Base-by-base conservation (phyloP, 2,329 filamentous ascomycete genomes). In the Talaromyces sp. region DNA sequence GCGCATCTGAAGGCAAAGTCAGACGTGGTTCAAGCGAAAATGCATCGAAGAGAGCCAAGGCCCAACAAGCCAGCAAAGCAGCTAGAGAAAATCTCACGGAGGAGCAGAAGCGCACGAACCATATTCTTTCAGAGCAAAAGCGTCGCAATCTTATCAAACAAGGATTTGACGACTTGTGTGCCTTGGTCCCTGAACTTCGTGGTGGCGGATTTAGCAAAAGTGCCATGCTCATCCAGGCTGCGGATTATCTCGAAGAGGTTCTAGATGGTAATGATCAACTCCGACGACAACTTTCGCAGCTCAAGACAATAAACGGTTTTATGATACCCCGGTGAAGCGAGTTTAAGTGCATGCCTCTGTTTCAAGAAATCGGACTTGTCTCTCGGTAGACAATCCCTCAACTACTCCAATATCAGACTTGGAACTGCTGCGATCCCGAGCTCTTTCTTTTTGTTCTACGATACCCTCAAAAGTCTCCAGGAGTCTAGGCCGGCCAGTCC, bases 61-160 rank as follows among this genome's bases (percentile, higher is more conserved):
- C 71, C 48, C 67, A 70, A 37, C 67, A 69, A 55, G 67, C 66
- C 16, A 66, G 66, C 46, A 78, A 77, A 65, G 50, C 71, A 4
- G 61, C 71, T 2, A 73, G 89, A 28, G 84, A 88, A 69, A 88
- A 88, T 66, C 73, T 95, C 3, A 85, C 87, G 0, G 90, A 93
- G 67, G 87, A 89, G 64, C 89, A 95, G 75, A 95, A 93, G 76
- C 83, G 91, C 52, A 88, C 88, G 70, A 96, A 96, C 68, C 91
- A 96, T 71, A 95, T 96, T 67, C 83, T 88, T 59, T 95, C 91
- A 59, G 92, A 96, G 72, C 91, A 96, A 77, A 96, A 95, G 75
- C 84, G 92, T 37, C 83, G 92, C 55, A 91, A 91, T 28, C 80
- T 92, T 54, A 93, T 93, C 70, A 89, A 92, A 71, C 84, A 90